Evolutionary conservation across 305 asterid genomes (phyloP).

Genomic region (Fraxinus sp.): DNA sequence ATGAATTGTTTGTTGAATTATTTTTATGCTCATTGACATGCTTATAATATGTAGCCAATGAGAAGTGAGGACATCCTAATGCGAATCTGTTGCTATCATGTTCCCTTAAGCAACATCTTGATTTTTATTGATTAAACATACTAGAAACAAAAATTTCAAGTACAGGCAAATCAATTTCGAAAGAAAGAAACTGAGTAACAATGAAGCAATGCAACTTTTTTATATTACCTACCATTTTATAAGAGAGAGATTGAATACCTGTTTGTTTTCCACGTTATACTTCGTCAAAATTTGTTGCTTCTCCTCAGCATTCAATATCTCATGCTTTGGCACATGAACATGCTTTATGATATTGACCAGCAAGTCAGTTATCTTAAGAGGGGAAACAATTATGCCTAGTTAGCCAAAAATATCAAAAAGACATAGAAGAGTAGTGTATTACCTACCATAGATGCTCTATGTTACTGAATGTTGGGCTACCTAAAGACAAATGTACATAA

Average conservation of each 20-base stretch:
- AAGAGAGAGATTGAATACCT: constrained; percentile 22
- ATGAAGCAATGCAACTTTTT: not conserved
- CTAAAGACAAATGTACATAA: not conserved
- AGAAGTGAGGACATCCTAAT: not conserved
- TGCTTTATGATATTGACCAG: constrained; percentile 48
- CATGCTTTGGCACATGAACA: constrained; percentile 31
- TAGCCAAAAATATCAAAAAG: not conserved
- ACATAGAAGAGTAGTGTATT: not conserved
- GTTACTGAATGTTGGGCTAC: not conserved
- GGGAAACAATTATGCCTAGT: constrained; percentile 8
- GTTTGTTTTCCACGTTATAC: constrained; percentile 35
- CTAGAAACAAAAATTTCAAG: not conserved
- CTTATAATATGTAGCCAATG: not conserved
- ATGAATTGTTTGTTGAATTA: not conserved
- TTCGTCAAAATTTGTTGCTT: constrained; percentile 36
- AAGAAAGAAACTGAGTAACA: not conserved
- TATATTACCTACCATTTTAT: not conserved
- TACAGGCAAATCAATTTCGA: not conserved
- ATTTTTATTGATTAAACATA: not conserved
- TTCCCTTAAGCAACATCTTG: too few relatives aligned
- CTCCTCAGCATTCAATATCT: constrained; percentile 41
- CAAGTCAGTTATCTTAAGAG: constrained; percentile 44
- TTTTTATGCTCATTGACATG: not conserved
- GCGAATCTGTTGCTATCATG: not conserved
- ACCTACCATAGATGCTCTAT: not conserved